Evolutionary conservation across 2,329 filamentous ascomycete genomes (phyloP).

Genomic region (Hypoxylon sp.): DNA sequence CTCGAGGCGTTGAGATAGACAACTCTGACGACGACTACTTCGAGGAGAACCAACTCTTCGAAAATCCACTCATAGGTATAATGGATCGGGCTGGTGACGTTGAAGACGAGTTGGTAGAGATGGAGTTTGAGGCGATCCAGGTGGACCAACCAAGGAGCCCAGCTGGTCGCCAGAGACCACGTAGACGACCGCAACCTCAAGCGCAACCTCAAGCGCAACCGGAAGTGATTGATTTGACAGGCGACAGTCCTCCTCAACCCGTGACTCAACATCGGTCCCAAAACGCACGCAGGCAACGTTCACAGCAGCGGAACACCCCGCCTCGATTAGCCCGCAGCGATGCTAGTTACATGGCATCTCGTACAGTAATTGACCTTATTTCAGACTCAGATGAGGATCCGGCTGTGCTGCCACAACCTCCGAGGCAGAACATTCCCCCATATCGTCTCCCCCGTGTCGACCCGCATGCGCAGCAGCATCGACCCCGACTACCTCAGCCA

Average conservation of each 20-base stretch:
- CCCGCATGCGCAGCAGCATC: neutral
- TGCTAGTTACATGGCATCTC: slow-evolving; percentile 48
- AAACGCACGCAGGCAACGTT: slow-evolving; percentile 46
- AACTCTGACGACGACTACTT: slow-evolving; percentile 1
- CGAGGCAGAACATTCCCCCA: slow-evolving; percentile 14
- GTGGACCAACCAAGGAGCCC: slow-evolving; percentile 31
- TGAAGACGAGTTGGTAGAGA: slow-evolving; percentile 47
- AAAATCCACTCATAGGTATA: neutral
- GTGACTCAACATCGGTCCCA: slow-evolving; percentile 32
- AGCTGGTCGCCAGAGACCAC: slow-evolving; percentile 19
- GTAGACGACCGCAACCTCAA: slow-evolving; percentile 24
- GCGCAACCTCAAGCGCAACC: too few species aligned
- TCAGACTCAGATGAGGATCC: slow-evolving; percentile 53
- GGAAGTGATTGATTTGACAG: slow-evolving; percentile 51
- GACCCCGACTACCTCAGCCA: neutral
- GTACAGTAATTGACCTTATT: slow-evolving; percentile 50
- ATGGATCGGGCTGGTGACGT: slow-evolving; percentile 15
- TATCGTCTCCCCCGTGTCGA: slow-evolving; percentile 2
- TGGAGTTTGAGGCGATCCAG: slow-evolving; percentile 50
- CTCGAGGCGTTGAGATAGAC: neutral
- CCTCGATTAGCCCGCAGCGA: slow-evolving; percentile 53
- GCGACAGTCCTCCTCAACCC: slow-evolving; percentile 35
- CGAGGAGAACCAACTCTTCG: slow-evolving; percentile 5
- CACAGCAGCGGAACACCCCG: slow-evolving; percentile 46
- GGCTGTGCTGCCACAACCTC: slow-evolving; percentile 21